Evolutionary conservation across 2,329 filamentous ascomycete genomes (phyloP), one percentile per base, ranked within the genome.

Genomic region (Phialemoniopsis sp.): DNA sequence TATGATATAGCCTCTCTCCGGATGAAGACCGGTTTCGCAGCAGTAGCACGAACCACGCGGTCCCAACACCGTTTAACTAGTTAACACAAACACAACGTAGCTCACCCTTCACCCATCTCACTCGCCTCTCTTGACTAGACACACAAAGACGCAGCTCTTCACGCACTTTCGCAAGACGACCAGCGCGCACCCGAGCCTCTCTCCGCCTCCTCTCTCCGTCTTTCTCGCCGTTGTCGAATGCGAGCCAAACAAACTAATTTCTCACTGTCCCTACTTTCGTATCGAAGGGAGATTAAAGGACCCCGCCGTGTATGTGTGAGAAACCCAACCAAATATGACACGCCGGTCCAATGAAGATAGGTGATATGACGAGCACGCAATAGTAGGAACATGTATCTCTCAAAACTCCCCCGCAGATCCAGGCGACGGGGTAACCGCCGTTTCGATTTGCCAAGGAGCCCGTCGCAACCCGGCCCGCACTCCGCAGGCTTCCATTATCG

Each of bases 1-100:
- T 66, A 69, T 68, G 59, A 67, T 66, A 63, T 67, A 67, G 60
- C 57, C 57, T 28, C 28, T 26, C 28, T 26, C 21, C 21, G 21
- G 21, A 26, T 26, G 36, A 16, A 29, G 57, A 62, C 56, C 62
- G 54, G 54, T 33, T 15, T 33, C 14, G 14, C 32, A 33, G 15
- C 10, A 33, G 32, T 9, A 15, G 14, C 32, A 15, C 32, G 32
- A 33, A 18, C 32, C 18, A 15, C 18, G 15, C 30, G 13, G 15
- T 18, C 32, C 32, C 32, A 15, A 13, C 15, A n/a, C 9, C 15
- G 32, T n/a, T 16, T 14, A n/a, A 32, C 13, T 16, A 16, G 15
- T 16, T n/a, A 32, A n/a, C n/a, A 16, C 30, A 32, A 32, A n/a
- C 13, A 33, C 32, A 16, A 33, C 32, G 12, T 6, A 33, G 10